Percentiles rank a stretch among this genome's conserved stretches.
These are phyloP conservation scores for Phytophthora chlamydospora DNA, from an alignment of 352 stramenopile species.

Conservation along the genomic window DNA sequence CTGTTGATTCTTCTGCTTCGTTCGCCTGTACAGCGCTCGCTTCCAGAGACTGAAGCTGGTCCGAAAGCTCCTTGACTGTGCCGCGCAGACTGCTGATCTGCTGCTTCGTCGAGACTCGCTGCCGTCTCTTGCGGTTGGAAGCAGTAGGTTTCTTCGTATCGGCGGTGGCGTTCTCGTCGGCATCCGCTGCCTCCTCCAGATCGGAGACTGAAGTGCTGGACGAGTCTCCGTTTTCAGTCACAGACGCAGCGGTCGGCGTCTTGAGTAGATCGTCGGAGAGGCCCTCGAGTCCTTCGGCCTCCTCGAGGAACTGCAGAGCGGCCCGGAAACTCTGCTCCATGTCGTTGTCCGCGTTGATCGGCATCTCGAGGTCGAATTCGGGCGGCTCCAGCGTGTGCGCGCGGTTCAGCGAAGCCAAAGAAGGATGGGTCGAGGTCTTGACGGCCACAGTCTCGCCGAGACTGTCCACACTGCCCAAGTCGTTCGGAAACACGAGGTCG, in stretches of 20 bases:
- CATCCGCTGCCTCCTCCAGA: not conserved
- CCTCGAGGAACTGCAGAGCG: slow-evolving; percentile 17
- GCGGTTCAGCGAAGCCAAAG: not conserved
- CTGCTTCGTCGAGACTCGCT: slow-evolving; percentile 17
- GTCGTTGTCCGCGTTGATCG: not conserved
- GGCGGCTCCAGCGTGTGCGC: not conserved
- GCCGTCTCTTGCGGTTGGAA: not conserved
- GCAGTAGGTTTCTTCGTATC: not conserved
- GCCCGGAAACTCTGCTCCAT: slow-evolving; percentile 9
- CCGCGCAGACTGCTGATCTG: slow-evolving; percentile 13
- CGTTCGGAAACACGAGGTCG: too few relatives aligned
- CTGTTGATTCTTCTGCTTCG: not conserved
- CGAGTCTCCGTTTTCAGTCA: not conserved
- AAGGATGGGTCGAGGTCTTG: too few relatives aligned
- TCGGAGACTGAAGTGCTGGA: slow-evolving; percentile 13
- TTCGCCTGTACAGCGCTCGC: not conserved
- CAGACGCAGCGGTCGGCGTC: not conserved
- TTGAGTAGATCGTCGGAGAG: not conserved
- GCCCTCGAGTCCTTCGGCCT: not conserved
- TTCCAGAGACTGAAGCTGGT: slow-evolving; percentile 7
- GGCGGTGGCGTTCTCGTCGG: not conserved
- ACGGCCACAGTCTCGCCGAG: too few relatives aligned
- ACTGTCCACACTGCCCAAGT: too few relatives aligned
- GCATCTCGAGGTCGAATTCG: not conserved
- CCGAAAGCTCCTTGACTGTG: slow-evolving; percentile 7